Conservation (phyloP, 768 basidiomycete genomes). For the Calocybe cyanea region DNA sequence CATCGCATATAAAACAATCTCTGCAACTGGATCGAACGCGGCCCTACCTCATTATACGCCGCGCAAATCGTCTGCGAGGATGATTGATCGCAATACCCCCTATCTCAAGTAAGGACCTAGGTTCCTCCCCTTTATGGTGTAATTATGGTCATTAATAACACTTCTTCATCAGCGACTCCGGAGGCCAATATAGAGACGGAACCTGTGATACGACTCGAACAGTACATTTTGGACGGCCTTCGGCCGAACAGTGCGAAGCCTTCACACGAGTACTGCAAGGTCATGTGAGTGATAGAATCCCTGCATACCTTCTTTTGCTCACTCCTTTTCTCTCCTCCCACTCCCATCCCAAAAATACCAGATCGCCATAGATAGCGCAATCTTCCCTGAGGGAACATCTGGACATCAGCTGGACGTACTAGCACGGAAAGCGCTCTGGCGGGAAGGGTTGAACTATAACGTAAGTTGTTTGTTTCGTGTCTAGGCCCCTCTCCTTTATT, state of each 20-base stretch:
- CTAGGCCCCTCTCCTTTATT: slow-evolving; percentile 2
- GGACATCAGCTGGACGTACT: slow-evolving; percentile 83
- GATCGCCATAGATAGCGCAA: slow-evolving; percentile 87
- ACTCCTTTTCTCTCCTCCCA: slow-evolving; percentile 13
- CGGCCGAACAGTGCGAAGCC: slow-evolving; percentile 82
- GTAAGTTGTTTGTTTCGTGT: slow-evolving; percentile 56
- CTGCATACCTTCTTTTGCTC: slow-evolving; percentile 8
- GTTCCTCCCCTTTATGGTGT: slow-evolving; percentile 13
- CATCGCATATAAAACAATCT: slow-evolving; percentile 86
- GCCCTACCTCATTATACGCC: slow-evolving; percentile 94
- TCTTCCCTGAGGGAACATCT: slow-evolving; percentile 89
- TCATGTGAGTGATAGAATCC: slow-evolving; percentile 73
- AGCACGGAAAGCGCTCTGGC: slow-evolving; percentile 86
- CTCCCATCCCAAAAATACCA: slow-evolving; percentile 32
- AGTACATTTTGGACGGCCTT: slow-evolving; percentile 83
- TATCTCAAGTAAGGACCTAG: slow-evolving; percentile 75
- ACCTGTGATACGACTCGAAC: slow-evolving; percentile 86
- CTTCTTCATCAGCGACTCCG: slow-evolving; percentile 67
- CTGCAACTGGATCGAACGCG: slow-evolving; percentile 86
- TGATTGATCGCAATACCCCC: slow-evolving; percentile 76
- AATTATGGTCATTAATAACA: not conserved
- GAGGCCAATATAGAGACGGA: slow-evolving; percentile 86
- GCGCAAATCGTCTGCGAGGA: slow-evolving; percentile 55
- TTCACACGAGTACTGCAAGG: slow-evolving; percentile 96
- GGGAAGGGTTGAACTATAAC: slow-evolving; percentile 80